A percentile compares a stretch with the other conserved stretches of the same genome.
These are phyloP conservation scores for Boehmeria nivea DNA, from an alignment of 306 rosid genomes.

Conservation along the genomic window DNA sequence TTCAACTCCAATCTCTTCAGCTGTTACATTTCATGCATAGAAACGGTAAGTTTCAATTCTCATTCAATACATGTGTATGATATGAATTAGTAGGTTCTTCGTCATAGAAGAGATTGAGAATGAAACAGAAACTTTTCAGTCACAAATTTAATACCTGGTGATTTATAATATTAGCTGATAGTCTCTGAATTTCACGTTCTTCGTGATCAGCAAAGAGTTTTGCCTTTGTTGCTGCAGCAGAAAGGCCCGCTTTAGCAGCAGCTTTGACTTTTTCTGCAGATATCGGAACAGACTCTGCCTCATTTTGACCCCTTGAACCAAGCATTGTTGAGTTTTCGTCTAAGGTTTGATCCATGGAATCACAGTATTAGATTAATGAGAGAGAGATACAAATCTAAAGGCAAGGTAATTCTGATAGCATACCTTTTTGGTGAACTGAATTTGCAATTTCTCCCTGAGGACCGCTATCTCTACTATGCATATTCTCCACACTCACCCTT, in stretches of 20 bases:
- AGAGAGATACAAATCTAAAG: neutral
- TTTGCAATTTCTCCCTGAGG: constrained; percentile 48
- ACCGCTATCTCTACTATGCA: constrained; percentile 51
- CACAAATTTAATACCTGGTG: constrained; percentile 56
- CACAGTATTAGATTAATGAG: constrained; percentile 3
- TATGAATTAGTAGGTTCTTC: neutral
- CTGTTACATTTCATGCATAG: constrained; percentile 34
- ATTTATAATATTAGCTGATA: constrained; percentile 84
- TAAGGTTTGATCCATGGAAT: constrained; percentile 29
- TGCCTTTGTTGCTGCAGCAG: constrained; percentile 96
- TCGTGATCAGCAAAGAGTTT: constrained; percentile 95
- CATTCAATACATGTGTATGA: neutral
- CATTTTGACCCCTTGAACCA: constrained; percentile 55
- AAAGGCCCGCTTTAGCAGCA: constrained; percentile 91
- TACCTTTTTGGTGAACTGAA: constrained; percentile 66
- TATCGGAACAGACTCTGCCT: constrained; percentile 50
- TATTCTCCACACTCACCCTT: constrained; percentile 64
- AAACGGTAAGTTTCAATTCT: neutral
- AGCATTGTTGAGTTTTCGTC: constrained; percentile 65
- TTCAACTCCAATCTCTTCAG: constrained; percentile 94
- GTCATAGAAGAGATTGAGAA: neutral
- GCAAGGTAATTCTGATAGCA: constrained; percentile 18
- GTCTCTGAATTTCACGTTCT: constrained; percentile 99
- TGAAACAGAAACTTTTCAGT: constrained; percentile 1
- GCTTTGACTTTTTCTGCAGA: constrained; percentile 71